Conservation (phyloP, 2,329 filamentous ascomycete genomes). For the Verticillium nonalfalfae region DNA sequence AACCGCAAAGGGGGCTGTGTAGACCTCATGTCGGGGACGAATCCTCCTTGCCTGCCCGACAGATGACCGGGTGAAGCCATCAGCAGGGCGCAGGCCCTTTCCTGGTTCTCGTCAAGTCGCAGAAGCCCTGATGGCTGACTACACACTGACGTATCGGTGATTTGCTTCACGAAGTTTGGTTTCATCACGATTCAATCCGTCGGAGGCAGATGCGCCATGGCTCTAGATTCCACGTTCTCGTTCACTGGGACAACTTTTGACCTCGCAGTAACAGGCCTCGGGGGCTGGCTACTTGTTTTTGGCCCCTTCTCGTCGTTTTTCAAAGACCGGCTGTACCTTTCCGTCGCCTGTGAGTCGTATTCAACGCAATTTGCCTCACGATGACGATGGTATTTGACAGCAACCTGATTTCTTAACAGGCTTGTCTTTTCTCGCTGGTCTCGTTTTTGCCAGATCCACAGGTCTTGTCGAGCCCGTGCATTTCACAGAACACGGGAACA, state of each 20-base stretch:
- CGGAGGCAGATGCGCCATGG: background rate
- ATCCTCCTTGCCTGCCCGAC: background rate
- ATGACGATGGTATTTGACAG: background rate
- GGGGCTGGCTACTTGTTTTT: slow-evolving; percentile 86
- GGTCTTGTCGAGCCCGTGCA: slow-evolving; percentile 71
- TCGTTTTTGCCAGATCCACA: slow-evolving; percentile 70
- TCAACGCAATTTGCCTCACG: background rate
- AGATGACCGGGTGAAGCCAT: background rate
- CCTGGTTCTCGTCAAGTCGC: no score
- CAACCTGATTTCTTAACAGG: background rate
- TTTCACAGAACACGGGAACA: slow-evolving; percentile 57
- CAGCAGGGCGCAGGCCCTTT: no score
- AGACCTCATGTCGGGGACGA: background rate
- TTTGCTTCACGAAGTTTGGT: background rate
- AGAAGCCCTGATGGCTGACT: background rate
- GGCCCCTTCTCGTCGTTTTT: slow-evolving; percentile 83
- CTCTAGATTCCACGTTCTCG: background rate
- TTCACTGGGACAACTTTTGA: slow-evolving; percentile 53
- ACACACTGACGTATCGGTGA: background rate
- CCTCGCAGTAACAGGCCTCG: slow-evolving; percentile 71
- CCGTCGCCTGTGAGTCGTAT: slow-evolving; percentile 68
- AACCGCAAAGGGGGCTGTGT: background rate
- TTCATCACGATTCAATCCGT: background rate
- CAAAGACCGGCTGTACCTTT: slow-evolving; percentile 87
- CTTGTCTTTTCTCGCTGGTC: slow-evolving; percentile 27